Evolutionary conservation across 2,329 filamentous ascomycete genomes (phyloP), one percentile per base, ranked within the genome.

Genomic region (Tolypocladium album): DNA sequence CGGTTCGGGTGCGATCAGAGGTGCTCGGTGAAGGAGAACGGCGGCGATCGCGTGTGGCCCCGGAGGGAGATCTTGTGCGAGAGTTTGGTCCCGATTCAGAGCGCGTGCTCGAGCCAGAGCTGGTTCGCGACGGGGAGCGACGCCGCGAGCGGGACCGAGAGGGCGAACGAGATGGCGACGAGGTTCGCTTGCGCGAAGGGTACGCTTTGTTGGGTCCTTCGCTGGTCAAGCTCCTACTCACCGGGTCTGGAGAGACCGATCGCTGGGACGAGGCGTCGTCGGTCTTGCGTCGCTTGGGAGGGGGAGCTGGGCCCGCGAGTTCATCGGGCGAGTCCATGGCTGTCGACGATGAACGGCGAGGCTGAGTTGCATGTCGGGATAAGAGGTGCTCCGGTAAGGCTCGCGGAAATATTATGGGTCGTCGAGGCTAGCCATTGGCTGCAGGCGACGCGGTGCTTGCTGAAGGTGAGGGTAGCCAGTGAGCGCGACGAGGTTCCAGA

Each of bases 21-120:
- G 74, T 71, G 39, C 65, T 66, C 45, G 64, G 64, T 3, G 71
- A 71, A 40, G 57, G 61, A 4, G 69, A 72, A 3, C 64, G 67
- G 11, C 69, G 74, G 22, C 65, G 68, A 39, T 69, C 70, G 27
- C 57, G 67, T 1, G 72, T 57, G 31, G 61, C 57, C 57, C 60
- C 36, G 40, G 63, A 63, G 5, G 59, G 64, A 11, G 73, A 74
- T 39, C 64, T 65, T 7, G 74, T 71, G 11, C 66, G 69, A 27
- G 70, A 73, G 61, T 64, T 69, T 66, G 57, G 68, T 59, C 52
- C 68, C 63, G 74, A 75, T 31, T 73, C 71, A 27, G 75, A 76
- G 56, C 72, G 70, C 42, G 75, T 75, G 55, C 66, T 72, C 20
- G 75, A 75, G 56, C 64, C 68, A 3, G 73, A 75, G 55, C 66